Conservation (phyloP, 495 filamentous ascomycete species). For the Lentithecium fluviatile region DNA sequence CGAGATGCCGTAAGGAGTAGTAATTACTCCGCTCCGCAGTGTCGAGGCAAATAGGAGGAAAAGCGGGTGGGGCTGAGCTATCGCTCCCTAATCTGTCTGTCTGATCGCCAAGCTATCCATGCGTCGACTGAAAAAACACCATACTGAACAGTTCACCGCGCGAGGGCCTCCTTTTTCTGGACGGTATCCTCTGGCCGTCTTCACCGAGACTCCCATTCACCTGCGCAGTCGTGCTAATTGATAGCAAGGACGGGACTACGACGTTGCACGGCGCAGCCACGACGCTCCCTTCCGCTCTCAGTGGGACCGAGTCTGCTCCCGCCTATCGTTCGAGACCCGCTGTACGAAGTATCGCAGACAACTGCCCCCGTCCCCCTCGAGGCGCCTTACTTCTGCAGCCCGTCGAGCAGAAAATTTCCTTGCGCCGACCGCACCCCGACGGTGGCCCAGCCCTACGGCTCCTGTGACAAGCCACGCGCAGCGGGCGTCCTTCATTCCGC, state of each 20-base stretch:
- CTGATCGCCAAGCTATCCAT: not conserved
- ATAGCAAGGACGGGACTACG: not conserved
- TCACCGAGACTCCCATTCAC: not conserved
- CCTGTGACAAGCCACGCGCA: constrained; percentile 23
- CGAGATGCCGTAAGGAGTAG: too few relatives aligned
- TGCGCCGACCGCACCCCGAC: constrained; percentile 2
- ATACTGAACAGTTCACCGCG: not conserved
- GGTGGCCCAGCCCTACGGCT: constrained; percentile 11
- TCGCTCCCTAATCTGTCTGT: not conserved
- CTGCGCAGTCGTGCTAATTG: not conserved
- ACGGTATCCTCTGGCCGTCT: not conserved
- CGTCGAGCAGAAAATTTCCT: not conserved
- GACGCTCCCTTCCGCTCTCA: constrained; percentile 12
- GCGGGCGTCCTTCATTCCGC: constrained; percentile 16
- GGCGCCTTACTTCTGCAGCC: constrained; percentile 10
- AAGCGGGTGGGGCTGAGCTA: not conserved
- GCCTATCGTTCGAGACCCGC: not conserved
- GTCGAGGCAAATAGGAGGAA: not conserved
- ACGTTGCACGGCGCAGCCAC: not conserved
- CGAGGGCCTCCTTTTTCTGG: not conserved
- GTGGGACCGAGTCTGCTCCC: not conserved
- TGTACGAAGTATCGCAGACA: not conserved
- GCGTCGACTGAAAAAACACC: not conserved
- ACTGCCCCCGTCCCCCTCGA: constrained; percentile 4
- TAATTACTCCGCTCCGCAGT: too few relatives aligned